A percentile compares a stretch with the other conserved stretches of the same genome.
Conservation (phyloP, 2,329 filamentous ascomycete species). For the Aureobasidium sp. region DNA sequence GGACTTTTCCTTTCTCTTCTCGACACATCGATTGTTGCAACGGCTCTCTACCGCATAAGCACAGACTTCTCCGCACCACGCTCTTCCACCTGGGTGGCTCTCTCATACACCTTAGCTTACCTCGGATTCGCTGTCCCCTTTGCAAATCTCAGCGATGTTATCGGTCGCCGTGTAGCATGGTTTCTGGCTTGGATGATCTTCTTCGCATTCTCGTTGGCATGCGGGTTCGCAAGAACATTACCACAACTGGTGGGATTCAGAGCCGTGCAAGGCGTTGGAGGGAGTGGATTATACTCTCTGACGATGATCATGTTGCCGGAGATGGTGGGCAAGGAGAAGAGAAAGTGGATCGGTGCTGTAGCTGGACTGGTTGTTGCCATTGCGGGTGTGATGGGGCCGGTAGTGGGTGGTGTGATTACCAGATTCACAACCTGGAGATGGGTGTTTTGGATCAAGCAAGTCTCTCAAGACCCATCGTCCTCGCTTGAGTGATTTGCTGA, state of each 20-base stretch:
- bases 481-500: not conserved
- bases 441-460: slow-evolving; percentile 1
- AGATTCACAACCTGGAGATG: not conserved
- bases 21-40: not conserved
- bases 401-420: not conserved
- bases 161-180: not conserved
- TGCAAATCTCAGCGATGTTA: not conserved
- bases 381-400: not conserved
- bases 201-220: not conserved
- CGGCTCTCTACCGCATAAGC: not conserved
- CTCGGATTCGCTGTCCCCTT: not conserved
- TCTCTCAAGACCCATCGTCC: not conserved
- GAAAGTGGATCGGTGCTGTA: not conserved
- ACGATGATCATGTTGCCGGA: not conserved
- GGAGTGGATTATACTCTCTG: not conserved
- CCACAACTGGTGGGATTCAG: not conserved
- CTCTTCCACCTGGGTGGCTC: not conserved
- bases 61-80: not conserved
- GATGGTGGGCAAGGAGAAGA: not conserved
- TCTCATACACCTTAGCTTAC: not conserved
- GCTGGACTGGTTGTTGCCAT: not conserved
- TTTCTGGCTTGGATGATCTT: not conserved
- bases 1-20: slow-evolving; percentile 1
- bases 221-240: not conserved
- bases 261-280: not conserved